Evolutionary conservation across 768 basidiomycete species (phyloP).

Genomic region (Tephrocybe sp.): DNA sequence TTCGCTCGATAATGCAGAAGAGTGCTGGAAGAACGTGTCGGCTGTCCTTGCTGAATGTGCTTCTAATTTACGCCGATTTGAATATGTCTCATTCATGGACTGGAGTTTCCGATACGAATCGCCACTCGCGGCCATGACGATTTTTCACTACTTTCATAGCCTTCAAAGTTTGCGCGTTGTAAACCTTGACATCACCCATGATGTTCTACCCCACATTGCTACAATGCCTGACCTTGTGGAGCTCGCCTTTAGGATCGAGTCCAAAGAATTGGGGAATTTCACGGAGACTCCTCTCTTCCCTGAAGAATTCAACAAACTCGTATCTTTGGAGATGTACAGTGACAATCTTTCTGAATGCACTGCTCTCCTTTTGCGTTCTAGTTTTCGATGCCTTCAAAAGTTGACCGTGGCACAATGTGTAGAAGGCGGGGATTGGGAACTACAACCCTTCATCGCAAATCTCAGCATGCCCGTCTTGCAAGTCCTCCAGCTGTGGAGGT

Average conservation of each 20-base stretch:
- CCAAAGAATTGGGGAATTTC: constrained; percentile 2
- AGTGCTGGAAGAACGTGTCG: neutral
- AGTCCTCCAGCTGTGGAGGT: neutral
- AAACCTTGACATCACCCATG: neutral
- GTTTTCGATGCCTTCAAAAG: neutral
- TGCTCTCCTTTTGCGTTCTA: neutral
- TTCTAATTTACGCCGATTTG: neutral
- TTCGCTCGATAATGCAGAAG: neutral
- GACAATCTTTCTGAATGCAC: neutral
- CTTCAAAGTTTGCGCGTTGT: neutral
- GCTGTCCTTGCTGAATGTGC: neutral
- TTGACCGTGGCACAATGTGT: neutral
- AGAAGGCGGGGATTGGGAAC: neutral
- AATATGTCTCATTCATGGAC: neutral
- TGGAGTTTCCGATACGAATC: neutral
- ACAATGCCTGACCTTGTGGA: constrained; percentile 2
- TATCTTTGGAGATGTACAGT: neutral
- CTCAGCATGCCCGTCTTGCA: neutral
- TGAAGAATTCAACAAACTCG: neutral
- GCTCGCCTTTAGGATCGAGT: constrained; percentile 2
- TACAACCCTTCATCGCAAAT: neutral
- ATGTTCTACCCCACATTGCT: neutral
- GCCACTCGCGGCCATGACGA: neutral
- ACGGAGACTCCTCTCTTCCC: neutral
- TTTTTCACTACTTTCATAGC: neutral